phyloP scores from a whole-genome alignment of 345 rosid species.

The Gossypium australe region DNA sequence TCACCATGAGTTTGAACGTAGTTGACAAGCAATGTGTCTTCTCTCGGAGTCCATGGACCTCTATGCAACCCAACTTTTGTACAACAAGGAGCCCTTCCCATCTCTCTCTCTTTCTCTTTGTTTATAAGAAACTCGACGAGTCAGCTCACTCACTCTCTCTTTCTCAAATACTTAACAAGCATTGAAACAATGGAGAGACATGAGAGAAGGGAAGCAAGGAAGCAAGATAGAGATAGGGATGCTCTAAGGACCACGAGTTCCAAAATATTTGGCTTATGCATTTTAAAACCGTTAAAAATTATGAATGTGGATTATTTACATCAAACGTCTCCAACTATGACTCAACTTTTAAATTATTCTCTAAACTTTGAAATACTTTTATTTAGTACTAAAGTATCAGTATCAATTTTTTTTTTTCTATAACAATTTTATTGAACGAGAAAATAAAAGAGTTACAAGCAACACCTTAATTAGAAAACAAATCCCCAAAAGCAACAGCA shows the following conservation, averaged over 20 bases:
- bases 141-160: background rate
- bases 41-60: conserved; percentile 60
- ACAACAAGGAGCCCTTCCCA: conserved; percentile 70
- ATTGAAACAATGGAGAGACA: background rate
- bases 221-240: background rate
- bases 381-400: too few species aligned
- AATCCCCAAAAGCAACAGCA: too few species aligned
- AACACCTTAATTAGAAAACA: too few species aligned
- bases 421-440: too few species aligned
- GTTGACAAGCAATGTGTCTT: conserved; percentile 50
- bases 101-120: background rate
- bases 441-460: too few species aligned
- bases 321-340: too few species aligned
- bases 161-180: background rate
- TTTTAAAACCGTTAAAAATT: background rate
- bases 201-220: background rate
- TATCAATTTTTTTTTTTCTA: too few species aligned
- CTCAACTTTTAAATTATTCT: too few species aligned
- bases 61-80: conserved; percentile 56
- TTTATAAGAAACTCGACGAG: background rate
- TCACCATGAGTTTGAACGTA: conserved; percentile 55
- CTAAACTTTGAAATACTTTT: too few species aligned
- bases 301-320: too few species aligned
- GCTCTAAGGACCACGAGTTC: background rate
- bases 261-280: background rate